Base-by-base conservation (phyloP, 345 rosid species). In the Melastoma malabathricum region DNA sequence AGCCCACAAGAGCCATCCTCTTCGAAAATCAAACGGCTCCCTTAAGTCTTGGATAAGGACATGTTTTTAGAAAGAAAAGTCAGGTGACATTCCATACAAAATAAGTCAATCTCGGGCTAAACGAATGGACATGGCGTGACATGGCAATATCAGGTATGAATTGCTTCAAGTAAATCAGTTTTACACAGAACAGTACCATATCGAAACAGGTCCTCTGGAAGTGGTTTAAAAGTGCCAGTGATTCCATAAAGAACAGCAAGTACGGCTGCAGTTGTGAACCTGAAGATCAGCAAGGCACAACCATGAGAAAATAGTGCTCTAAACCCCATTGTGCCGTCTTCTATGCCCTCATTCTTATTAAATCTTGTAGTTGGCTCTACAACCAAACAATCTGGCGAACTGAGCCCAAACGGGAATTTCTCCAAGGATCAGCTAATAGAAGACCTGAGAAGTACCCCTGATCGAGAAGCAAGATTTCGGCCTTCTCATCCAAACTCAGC, bases 401-500 rank as follows among this genome's bases (percentile, higher is more conserved):
- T 1, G 38, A 1, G 1, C 9, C 2, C 38, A 9, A 51, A 22
- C 44, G 12, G 20, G 44, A 51, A 5, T 51, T 38, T 51, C 19
- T 7, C 23, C 15, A 10, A 47, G 23, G 25, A 13, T 47, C 5
- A 12, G 16, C 22, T 17, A 47, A 18, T 15, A 59, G 51, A 44
- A 13, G 13, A 13, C 1, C 2, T 7, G 12, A 7, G 29, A 15
- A 29, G 64, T 65, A 92, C 98, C 96, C 63, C 70, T 86, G 98
- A 67, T 75, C 93, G 51, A 86, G 47, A 69, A 92, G 72, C 19
- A 86, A 72, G 59, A 86, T 62, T 63, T 80, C 93, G 1, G 95
- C 94, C 69, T 82, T 92, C 58, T 82, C 84, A 53, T 92, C 96
- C 68, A 86, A 68, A 68, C 73, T 86, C 46, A 92, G 61, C 57